Base-by-base conservation (phyloP, 164 flowering plant genomes). In the Buxus sempervirens region DNA sequence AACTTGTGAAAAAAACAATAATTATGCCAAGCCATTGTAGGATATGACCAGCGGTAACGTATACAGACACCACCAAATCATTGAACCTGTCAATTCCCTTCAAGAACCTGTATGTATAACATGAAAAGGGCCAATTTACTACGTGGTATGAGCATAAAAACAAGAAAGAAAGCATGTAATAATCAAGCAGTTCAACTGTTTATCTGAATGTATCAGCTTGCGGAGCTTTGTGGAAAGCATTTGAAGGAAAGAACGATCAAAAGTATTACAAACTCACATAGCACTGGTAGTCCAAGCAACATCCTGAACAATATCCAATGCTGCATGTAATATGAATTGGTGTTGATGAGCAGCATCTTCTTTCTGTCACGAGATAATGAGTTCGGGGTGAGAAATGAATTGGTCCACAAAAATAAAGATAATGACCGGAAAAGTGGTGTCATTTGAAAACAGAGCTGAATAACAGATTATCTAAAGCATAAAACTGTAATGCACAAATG, bases 21-120 rank as follows among this genome's bases (percentile, higher is more conserved):
- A n/a, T n/a, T n/a, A n/a, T n/a, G n/a, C n/a, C n/a, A n/a, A n/a
- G n/a, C n/a, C n/a, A n/a, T n/a, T 54, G 56, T 73, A 90, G 98
- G 98, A 93, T 93, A 91, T 93, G 96, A 81, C 98, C 98, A 27
- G 97, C 99, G 56, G 99, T 90, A 51, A 92, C 97, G 73, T 92
- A 96, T 9, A 90, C 96, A 0, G 98, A 90, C 26, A 93, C 98
- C 75, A 86, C 94, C 83, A 96, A 72, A 76, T 90, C 96, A 69
- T 89, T 88, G 76, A 90, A 96, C 78, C 90, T 83, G 80, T 96
- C 98, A 67, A 93, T 78, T 66, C 88, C 78, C 79, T 96, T 96
- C 79, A 89, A 74, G 78, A 85, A 96, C 98, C 99, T 95, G 88
- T 60, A 76, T 56, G 22, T 54, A 68, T 28, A 72, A 61, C 22